phyloP scores from a whole-genome alignment of 2,329 filamentous ascomycete genomes.

The Aspergillus japonicus region DNA sequence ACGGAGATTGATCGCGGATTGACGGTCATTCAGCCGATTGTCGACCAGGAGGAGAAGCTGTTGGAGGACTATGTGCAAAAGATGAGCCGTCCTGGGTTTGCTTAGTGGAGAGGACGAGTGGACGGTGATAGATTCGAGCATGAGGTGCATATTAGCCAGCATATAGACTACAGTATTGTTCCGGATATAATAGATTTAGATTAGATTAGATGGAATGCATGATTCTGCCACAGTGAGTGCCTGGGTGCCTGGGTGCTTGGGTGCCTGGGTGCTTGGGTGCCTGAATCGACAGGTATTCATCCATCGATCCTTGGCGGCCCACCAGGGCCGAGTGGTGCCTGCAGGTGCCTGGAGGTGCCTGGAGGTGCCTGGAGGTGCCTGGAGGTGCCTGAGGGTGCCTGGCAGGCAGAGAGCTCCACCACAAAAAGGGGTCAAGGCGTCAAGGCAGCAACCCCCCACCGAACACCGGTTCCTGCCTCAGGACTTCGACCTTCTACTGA shows the following conservation, averaged over 20 bases:
- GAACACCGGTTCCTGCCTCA: not conserved
- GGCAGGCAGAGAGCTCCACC: too few species aligned
- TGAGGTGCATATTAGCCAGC: not conserved
- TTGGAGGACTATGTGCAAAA: constrained; percentile 18
- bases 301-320: too few species aligned
- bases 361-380: not conserved
- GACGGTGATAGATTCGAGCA: not conserved
- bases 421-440: too few species aligned
- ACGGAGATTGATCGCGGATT: constrained; percentile 54
- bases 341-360: not conserved
- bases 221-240: too few species aligned
- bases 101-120: too few species aligned
- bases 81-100: constrained; percentile 15
- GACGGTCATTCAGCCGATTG: constrained; percentile 45
- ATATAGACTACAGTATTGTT: not conserved
- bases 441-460: not conserved
- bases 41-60: constrained; percentile 20
- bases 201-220: too few species aligned
- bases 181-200: too few species aligned
- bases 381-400: too few species aligned
- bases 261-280: too few species aligned
- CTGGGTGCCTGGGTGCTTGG: too few species aligned
- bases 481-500: not conserved
- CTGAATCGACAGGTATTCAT: too few species aligned
- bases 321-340: not conserved